These are phyloP conservation scores for Coniochaeta prunicola DNA, from an alignment of 2,329 filamentous ascomycete species.

Conservation along the genomic window DNA sequence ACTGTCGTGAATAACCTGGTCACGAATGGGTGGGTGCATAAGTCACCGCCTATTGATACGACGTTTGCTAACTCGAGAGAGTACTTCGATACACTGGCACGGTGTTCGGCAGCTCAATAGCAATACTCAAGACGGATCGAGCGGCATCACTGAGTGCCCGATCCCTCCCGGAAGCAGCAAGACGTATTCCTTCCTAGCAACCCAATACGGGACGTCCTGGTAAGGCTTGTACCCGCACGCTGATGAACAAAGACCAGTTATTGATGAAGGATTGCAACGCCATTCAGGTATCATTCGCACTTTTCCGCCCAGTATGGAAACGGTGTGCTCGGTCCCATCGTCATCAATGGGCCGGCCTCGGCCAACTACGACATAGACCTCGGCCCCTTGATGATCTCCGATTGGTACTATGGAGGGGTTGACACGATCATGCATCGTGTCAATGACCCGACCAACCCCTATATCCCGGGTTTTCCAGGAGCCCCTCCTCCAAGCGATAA, in stretches of 20 bases:
- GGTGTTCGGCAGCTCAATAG: conserved; percentile 31
- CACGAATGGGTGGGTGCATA: conserved; percentile 20
- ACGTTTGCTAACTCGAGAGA: background rate
- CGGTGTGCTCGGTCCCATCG: conserved; percentile 42
- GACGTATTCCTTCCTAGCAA: conserved; percentile 22
- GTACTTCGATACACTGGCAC: conserved; percentile 37
- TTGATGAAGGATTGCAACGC: background rate
- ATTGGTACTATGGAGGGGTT: conserved; percentile 36
- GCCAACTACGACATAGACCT: conserved; percentile 47
- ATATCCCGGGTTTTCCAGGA: conserved; percentile 5
- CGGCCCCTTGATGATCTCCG: conserved; percentile 38
- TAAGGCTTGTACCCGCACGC: conserved; percentile 1
- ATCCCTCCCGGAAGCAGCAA: conserved; percentile 19
- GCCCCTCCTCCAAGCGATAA: conserved; percentile 25
- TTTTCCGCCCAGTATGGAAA: conserved; percentile 44
- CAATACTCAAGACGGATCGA: conserved; percentile 32
- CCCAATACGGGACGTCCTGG: conserved; percentile 25
- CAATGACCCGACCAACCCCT: conserved; percentile 9
- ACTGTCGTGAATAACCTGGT: conserved; percentile 53
- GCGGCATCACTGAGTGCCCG: conserved; percentile 32
- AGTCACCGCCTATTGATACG: background rate
- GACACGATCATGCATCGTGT: conserved; percentile 16
- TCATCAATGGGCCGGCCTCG: conserved; percentile 40
- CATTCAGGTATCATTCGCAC: conserved; percentile 38
- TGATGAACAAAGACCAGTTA: background rate